phyloP scores from a whole-genome alignment of 2,329 filamentous ascomycete species.

The Penicillium sp. region DNA sequence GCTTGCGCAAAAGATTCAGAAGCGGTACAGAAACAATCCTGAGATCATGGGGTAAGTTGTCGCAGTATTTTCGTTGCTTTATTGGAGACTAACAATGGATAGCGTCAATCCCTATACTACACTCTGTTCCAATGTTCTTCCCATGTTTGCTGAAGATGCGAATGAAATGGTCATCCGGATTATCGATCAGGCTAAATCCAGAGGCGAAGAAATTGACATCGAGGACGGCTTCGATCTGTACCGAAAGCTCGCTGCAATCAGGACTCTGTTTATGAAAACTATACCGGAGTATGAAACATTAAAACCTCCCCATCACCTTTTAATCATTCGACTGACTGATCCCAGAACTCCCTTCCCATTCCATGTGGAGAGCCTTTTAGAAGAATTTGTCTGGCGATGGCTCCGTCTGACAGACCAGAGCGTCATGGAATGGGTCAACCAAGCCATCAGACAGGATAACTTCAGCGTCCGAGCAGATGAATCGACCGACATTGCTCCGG shows the following conservation, averaged over 20 bases:
- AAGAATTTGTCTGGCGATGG: slow-evolving; percentile 96
- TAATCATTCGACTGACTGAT: slow-evolving; percentile 16
- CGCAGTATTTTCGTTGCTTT: slow-evolving; percentile 44
- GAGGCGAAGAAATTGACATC: slow-evolving; percentile 71
- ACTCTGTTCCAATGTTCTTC: slow-evolving; percentile 76
- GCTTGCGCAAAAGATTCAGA: slow-evolving; percentile 81
- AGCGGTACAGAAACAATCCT: slow-evolving; percentile 82
- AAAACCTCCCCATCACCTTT: background rate
- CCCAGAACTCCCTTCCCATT: slow-evolving; percentile 67
- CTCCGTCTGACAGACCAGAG: slow-evolving; percentile 74
- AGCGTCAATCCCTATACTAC: slow-evolving; percentile 61
- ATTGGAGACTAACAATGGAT: slow-evolving; percentile 37
- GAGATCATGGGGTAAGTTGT: slow-evolving; percentile 68
- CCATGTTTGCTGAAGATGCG: slow-evolving; percentile 84
- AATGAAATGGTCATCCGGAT: slow-evolving; percentile 79
- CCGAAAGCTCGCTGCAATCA: slow-evolving; percentile 77
- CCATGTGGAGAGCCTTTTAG: slow-evolving; percentile 76
- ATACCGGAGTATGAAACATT: slow-evolving; percentile 54
- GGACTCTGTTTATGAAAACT: slow-evolving; percentile 70
- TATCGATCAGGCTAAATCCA: slow-evolving; percentile 65
- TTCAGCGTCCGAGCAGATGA: slow-evolving; percentile 71
- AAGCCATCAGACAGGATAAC: slow-evolving; percentile 83
- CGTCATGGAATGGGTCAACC: slow-evolving; percentile 77
- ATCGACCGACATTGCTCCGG: slow-evolving; percentile 59
- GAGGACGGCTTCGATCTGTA: slow-evolving; percentile 95